Evolutionary conservation across 305 asterid genomes (phyloP), one percentile per base, ranked within the genome.

Genomic region (Nicotiana rustica): DNA sequence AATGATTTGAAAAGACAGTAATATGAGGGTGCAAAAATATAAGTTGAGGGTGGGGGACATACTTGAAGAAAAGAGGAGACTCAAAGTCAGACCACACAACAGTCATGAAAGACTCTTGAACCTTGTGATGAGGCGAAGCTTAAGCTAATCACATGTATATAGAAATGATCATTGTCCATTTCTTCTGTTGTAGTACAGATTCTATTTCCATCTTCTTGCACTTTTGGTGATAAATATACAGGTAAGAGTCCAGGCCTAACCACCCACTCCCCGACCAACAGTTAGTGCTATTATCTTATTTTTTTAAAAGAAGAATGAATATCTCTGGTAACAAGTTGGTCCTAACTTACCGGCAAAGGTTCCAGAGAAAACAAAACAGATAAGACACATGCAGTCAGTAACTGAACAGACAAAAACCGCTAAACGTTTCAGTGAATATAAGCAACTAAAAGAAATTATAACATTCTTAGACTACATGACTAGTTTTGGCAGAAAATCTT

Each of bases 1-100:
- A 41, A 70, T 70, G 29, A 70, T 70, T 70, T 41, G 57, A 69
- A 10, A 69, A 56, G 44, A 69, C 77, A 38, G 57, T n/a, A 36
- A 38, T 38, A 47, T 38, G 57, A 69, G 57, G 57, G 25, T 10
- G 57, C 33, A 18, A 69, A 38, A 69, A 10, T 69, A 38, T 21
- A 69, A 14, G 33, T 69, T 69, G 77, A 69, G 57, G 56, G 57
- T 69, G 29, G 41, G 56, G 18, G 38, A 36, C 38, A 25, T 68
- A 68, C 31, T 36, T n/a, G 4, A 68, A 67, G 76, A 68, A 17
- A 68, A 36, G 25, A 17, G 1, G n/a, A 35, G 75, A 67, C 49
- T 67, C 13, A 67, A 67, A 67, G 25, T 33, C 4, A 67, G 15
- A 47, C 14, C 36, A 67, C 75, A 15, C 49, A 67, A 33, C 29